Base-by-base conservation (phyloP, 805 yeast species). In the Saccharomycopsis fibuligera region DNA sequence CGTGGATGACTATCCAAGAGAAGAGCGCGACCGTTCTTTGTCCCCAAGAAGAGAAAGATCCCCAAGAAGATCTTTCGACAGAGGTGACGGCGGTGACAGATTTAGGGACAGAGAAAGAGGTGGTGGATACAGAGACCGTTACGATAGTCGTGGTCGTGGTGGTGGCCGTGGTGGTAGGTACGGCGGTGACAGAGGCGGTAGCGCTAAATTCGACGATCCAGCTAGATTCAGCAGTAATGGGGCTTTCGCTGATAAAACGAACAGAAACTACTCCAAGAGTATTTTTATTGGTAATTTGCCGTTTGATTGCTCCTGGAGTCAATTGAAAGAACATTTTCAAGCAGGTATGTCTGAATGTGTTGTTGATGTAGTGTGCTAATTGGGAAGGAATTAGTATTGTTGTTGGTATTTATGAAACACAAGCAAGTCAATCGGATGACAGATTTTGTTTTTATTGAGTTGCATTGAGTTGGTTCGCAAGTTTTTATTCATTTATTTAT, bases 271-370 rank as follows among this genome's bases (percentile, higher is more conserved):
- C 61, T 74, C 73, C 42, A 81, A 82, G 60, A 80, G 87, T 51
- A 69, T 84, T 39, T 85, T 85, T 58, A 74, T 85, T 41, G 90
- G 91, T 6, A 84, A 84, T 61, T 68, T 85, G 47, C 86, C 90
- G 4, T 85, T 75, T 60, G 77, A 75, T 45, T 71, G 79, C 55
- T 74, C 79, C 30, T 74, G 85, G 57, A 65, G 68, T 44, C 82
- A 82, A 33, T 68, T 85, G 45, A 77, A 76, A 59, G 80, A 72
- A 16, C 70, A 75, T 54, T 85, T 85, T 63, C 66, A 70, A n/a
- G 66, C 65, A 24, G 41, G 47, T 44, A 36, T 25, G 47, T 44
- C 8, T 43, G 5, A 6, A 21, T 12, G 17, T 14, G 37, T 9
- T 29, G 54, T 56, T 69, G 48, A 54, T 70, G 31, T 69, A 66